A percentile compares a stretch with the other conserved stretches of the same genome.
These are phyloP conservation scores for Pseudogymnoascus sp. DNA, from an alignment of 2,329 filamentous ascomycete species.

Conservation along the genomic window DNA sequence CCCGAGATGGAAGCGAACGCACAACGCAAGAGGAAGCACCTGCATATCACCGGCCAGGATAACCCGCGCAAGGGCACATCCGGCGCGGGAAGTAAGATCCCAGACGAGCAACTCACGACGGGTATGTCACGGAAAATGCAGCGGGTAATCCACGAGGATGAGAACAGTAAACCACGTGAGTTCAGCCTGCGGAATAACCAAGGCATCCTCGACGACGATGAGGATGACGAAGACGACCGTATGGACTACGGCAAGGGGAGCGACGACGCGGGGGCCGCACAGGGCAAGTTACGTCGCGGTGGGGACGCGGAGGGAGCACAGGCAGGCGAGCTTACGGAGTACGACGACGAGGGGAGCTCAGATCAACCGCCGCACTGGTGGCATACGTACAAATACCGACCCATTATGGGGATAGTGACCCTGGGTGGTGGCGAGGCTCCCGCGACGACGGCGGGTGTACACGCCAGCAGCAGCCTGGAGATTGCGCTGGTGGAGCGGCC, in stretches of 20 bases:
- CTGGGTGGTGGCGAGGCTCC: constrained; percentile 31
- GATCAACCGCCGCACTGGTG: constrained; percentile 38
- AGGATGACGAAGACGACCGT: constrained; percentile 26
- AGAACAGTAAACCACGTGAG: constrained; percentile 28
- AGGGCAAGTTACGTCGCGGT: constrained; percentile 4
- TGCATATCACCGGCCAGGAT: constrained; percentile 7
- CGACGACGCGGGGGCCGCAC: constrained; percentile 17
- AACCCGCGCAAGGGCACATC: constrained; percentile 33
- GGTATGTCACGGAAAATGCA: constrained; percentile 33
- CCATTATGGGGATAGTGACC: constrained; percentile 69
- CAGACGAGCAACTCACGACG: constrained; percentile 26
- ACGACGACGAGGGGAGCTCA: constrained; percentile 21
- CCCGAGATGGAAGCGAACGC: constrained; percentile 29
- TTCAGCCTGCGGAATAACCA: constrained; percentile 12
- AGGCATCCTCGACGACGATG: constrained; percentile 32
- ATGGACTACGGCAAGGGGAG: constrained; percentile 31
- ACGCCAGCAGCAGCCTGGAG: constrained; percentile 44
- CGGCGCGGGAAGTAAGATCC: constrained; percentile 49
- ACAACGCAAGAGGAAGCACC: constrained; percentile 23
- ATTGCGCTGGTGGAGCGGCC: constrained; percentile 85
- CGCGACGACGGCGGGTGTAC: not conserved
- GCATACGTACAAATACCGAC: constrained; percentile 88
- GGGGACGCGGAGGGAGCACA: constrained; percentile 13
- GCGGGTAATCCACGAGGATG: constrained; percentile 34
- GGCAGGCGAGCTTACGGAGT: constrained; percentile 23